Base-by-base conservation (phyloP, 1,284 basidiomycete species). In the Xerocomus cyaneibrunnescens region DNA sequence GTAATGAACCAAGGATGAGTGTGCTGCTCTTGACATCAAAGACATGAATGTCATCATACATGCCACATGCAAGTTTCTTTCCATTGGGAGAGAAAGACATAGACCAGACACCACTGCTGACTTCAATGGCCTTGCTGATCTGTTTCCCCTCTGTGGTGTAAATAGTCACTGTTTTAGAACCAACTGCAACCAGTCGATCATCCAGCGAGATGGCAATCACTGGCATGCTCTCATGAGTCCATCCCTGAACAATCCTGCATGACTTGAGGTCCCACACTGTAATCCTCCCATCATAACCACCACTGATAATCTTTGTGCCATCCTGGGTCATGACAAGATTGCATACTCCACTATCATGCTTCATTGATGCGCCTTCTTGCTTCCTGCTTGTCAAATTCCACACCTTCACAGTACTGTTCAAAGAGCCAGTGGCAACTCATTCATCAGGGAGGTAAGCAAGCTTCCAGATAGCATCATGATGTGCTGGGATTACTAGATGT, bases 21-120 rank as follows among this genome's bases (percentile, higher is more conserved):
- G 2, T 5, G 1, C 41, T 45, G 17, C 7, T 40, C 13, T 10
- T 5, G n/a, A 51, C 28, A 6, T 50, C 21, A 9, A 50, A 55
- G 7, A 51, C 25, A 1, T 3, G 16, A 14, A 58, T 40, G 7
- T 9, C 10, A 0, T 17, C 9, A 5, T 5, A 0, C 6, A 25
- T 42, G 12, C 32, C 16, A 21, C 35, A 54, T 3, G 55, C 58
- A 2, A 60, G 50, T 44, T 27, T 50, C 9, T 13, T 0, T 2
- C 49, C 43, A 21, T 51, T 36, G 0, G 56, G 49, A 35, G 56
- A 58, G 35, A 60, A 59, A 5, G 5, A 40, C n/a, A 48, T 10
- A 10, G 17, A 41, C 4, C 0, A 13, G 4, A 28, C 17, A 9
- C 7, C 5, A 2, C n/a, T 5, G 22, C 28, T 17, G 13, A 43